Evolutionary conservation across 306 rosid species (phyloP).

Genomic region (Vigna hirtella): DNA sequence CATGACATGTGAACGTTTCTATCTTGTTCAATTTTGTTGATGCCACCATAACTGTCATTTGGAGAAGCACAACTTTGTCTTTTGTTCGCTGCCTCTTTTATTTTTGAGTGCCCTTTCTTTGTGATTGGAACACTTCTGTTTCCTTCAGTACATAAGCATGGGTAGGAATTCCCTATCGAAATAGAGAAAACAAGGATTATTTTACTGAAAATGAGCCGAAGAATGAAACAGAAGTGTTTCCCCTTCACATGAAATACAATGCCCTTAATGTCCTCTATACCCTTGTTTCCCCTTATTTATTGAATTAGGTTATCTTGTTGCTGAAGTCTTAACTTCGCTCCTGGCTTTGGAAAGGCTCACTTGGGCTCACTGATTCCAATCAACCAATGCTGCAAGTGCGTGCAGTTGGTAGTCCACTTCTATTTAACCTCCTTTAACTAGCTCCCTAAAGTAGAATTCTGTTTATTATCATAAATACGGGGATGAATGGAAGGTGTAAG

Average conservation of each 20-base stretch:
- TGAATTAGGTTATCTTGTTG: too few relatives aligned
- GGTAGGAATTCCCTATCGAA: not conserved
- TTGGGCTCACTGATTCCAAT: too few relatives aligned
- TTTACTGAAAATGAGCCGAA: not conserved
- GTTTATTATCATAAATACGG: slow-evolving; percentile 6
- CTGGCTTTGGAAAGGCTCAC: too few relatives aligned
- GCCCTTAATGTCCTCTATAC: not conserved
- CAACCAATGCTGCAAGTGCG: too few relatives aligned
- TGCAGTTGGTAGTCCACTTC: too few relatives aligned
- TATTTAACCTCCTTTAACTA: not conserved
- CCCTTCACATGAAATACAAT: not conserved
- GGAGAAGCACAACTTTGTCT: slow-evolving; percentile 15
- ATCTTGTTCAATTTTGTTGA: slow-evolving; percentile 3
- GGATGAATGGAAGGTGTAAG: slow-evolving; percentile 27
- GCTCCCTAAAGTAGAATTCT: slow-evolving; percentile 15
- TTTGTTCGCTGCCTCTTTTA: not conserved
- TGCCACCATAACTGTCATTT: not conserved
- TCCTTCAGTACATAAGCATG: not conserved
- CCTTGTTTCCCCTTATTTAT: not conserved
- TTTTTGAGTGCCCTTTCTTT: not conserved
- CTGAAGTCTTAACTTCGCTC: too few relatives aligned
- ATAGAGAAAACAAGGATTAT: not conserved
- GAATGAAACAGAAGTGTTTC: not conserved
- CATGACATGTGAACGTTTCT: not conserved
- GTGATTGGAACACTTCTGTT: not conserved